These are phyloP conservation scores for Domatiomyces catenatus DNA, from an alignment of 2,329 filamentous ascomycete species.

Conservation along the genomic window DNA sequence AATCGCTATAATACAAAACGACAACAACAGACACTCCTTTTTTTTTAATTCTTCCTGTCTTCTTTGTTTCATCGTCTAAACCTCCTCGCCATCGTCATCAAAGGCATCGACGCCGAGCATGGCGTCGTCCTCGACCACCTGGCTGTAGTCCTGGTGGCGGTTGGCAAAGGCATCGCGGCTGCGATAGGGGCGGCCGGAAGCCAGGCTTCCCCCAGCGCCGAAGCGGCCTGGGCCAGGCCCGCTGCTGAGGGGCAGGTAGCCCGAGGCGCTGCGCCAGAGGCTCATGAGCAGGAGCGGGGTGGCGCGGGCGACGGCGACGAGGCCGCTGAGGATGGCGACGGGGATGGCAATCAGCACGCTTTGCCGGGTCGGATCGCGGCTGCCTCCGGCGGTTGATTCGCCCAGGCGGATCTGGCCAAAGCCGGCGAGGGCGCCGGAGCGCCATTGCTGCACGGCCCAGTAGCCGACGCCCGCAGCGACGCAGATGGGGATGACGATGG, in stretches of 20 bases:
- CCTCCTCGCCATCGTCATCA: conserved; percentile 56
- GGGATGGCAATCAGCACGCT: conserved; percentile 69
- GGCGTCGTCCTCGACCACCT: conserved; percentile 91
- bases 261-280: conserved; percentile 51
- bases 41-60: no score
- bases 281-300: conserved; percentile 58
- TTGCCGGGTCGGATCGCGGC: conserved; percentile 39
- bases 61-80: conserved; percentile 11
- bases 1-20: no score
- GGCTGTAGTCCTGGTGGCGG: conserved; percentile 56
- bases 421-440: conserved; percentile 65
- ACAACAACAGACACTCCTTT: no score
- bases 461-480: conserved; percentile 61
- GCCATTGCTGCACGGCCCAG: conserved; percentile 38
- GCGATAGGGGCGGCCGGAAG: conserved; percentile 57
- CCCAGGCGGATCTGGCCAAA: conserved; percentile 87
- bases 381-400: conserved; percentile 38
- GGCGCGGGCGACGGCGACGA: conserved; percentile 57
- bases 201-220: no score
- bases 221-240: conserved; percentile 26
- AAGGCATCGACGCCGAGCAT: conserved; percentile 72
- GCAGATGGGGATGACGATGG: conserved; percentile 59
- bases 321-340: conserved; percentile 63
- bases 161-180: conserved; percentile 80
- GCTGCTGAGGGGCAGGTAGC: conserved; percentile 37